Conservation (phyloP, 2,329 filamentous ascomycete genomes). For the Cladosporium phlei region DNA sequence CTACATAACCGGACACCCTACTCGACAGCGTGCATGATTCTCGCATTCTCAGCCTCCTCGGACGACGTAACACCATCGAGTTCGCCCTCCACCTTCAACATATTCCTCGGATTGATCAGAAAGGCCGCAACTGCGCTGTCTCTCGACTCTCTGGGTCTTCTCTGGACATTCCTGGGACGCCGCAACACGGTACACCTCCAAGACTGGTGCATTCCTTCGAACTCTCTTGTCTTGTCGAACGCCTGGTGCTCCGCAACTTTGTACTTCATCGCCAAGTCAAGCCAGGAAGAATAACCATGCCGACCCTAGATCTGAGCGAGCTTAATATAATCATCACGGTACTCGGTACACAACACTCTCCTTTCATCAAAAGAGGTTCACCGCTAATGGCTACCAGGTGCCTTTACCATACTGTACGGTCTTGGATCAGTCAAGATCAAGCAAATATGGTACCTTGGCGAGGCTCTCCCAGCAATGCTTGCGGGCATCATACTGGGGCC, state of each 20-base stretch:
- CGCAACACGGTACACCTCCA: not conserved
- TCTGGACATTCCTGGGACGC: not conserved
- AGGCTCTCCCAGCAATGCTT: slow-evolving; percentile 79
- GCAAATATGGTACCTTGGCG: slow-evolving; percentile 80
- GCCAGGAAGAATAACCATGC: slow-evolving; percentile 39
- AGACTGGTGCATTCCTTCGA: not conserved
- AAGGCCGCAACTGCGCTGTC: not conserved
- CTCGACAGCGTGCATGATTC: not conserved
- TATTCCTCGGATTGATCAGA: not conserved
- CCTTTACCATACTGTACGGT: slow-evolving; percentile 78
- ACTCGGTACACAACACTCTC: slow-evolving; percentile 42
- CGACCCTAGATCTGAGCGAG: slow-evolving; percentile 59
- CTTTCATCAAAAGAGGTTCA: not conserved
- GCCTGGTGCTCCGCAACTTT: not conserved
- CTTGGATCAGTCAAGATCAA: slow-evolving; percentile 81
- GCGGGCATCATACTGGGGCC: slow-evolving; percentile 73
- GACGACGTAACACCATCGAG: not conserved
- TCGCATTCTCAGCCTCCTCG: slow-evolving; percentile 1
- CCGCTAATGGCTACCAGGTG: slow-evolving; percentile 39
- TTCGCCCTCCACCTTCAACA: not conserved
- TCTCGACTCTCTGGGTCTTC: not conserved
- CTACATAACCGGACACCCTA: not conserved
- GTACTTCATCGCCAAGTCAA: not conserved
- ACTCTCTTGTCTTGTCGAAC: not conserved
- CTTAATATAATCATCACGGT: slow-evolving; percentile 78